A percentile compares a stretch with the other conserved stretches of the same genome.
Conservation (phyloP, 2,329 filamentous ascomycete species). For the Calonectria montana region DNA sequence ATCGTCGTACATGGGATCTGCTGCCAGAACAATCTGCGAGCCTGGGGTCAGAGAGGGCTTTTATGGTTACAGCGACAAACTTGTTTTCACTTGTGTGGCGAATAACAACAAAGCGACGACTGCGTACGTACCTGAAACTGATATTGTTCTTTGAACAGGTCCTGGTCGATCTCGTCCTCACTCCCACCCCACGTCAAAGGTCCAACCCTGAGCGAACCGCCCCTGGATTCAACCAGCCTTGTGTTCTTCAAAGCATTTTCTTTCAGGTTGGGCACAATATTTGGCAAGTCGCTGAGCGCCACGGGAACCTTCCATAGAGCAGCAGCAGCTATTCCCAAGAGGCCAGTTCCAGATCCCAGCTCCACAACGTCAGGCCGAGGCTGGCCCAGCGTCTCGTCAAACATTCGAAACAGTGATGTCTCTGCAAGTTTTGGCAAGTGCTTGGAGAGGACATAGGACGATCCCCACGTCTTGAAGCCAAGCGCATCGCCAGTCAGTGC, state of each 20-base stretch:
- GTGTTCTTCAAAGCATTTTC: slow-evolving; percentile 77
- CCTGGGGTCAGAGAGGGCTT: slow-evolving; percentile 18
- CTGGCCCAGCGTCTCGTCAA: slow-evolving; percentile 50
- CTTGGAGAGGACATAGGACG: slow-evolving; percentile 85
- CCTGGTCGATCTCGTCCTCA: slow-evolving; percentile 56
- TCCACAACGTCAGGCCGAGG: slow-evolving; percentile 69
- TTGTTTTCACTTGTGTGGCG: slow-evolving; percentile 1
- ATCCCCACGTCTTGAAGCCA: slow-evolving; percentile 96
- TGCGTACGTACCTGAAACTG: slow-evolving; percentile 62
- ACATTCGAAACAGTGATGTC: slow-evolving; percentile 58
- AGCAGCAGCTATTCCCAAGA: slow-evolving; percentile 89
- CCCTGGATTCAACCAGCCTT: slow-evolving; percentile 62
- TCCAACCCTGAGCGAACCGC: slow-evolving; percentile 70
- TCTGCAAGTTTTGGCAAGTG: slow-evolving; percentile 67
- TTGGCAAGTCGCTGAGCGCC: slow-evolving; percentile 83
- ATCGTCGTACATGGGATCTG: slow-evolving; percentile 89
- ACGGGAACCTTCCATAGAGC: slow-evolving; percentile 75
- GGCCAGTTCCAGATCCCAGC: slow-evolving; percentile 88
- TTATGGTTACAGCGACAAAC: slow-evolving; percentile 16
- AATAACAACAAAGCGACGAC: slow-evolving; percentile 1
- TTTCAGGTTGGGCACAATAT: slow-evolving; percentile 85
- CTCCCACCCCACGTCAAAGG: slow-evolving; percentile 79
- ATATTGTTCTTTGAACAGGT: slow-evolving; percentile 56
- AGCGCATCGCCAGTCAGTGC: slow-evolving; percentile 88
- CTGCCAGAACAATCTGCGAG: slow-evolving; percentile 77